These are phyloP conservation scores for Primulina tabacum DNA, from an alignment of 257 asterid species.

Conservation along the genomic window DNA sequence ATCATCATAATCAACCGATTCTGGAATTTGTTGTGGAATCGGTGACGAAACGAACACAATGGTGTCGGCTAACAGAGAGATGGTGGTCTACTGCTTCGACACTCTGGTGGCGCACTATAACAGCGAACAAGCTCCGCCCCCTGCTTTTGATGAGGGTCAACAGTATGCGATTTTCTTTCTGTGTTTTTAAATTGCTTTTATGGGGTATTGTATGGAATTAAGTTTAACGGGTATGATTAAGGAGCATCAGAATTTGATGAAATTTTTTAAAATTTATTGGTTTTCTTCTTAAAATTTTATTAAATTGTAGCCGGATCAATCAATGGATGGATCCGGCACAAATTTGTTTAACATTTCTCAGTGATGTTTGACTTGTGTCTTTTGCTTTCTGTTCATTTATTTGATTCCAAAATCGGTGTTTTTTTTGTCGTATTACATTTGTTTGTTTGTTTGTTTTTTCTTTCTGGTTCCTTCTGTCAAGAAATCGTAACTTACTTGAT, in stretches of 20 bases:
- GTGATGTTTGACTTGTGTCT: neutral
- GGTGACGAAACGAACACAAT: conserved; percentile 26
- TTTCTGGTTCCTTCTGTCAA: neutral
- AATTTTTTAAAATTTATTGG: neutral
- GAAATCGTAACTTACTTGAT: neutral
- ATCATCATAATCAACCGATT: conserved; percentile 26
- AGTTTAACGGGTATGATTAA: neutral
- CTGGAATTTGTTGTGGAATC: conserved; percentile 7
- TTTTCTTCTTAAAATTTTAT: neutral
- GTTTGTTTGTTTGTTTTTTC: neutral
- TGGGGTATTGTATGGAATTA: neutral
- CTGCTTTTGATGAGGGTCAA: conserved; percentile 90
- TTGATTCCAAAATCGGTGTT: neutral
- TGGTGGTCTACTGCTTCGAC: conserved; percentile 95
- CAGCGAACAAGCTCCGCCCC: conserved; percentile 71
- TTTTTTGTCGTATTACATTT: neutral
- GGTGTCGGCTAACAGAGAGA: conserved; percentile 96
- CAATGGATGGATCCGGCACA: neutral
- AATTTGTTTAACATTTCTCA: neutral
- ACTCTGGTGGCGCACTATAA: conserved; percentile 90
- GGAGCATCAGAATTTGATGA: neutral
- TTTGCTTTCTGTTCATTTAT: neutral
- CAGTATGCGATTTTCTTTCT: conserved; percentile 44
- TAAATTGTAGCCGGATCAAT: neutral
- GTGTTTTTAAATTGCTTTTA: neutral